Evolutionary conservation across 345 rosid species (phyloP), one percentile per base, ranked within the genome.

Genomic region (Salix arbutifolia): DNA sequence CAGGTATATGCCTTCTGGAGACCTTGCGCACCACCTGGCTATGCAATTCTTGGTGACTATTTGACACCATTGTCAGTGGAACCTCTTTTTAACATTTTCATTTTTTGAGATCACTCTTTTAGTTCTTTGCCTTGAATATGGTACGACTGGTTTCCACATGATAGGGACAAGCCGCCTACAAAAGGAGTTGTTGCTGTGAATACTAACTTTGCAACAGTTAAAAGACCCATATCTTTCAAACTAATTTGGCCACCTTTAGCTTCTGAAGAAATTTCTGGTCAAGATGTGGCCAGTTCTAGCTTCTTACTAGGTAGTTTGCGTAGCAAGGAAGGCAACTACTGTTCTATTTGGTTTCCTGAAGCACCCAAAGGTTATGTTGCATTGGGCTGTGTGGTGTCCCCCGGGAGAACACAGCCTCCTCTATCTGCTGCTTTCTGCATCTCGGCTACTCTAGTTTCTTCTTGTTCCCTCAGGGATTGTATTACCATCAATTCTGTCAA

Each of bases 161-260:
- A 79, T 89, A 96, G 99, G 90, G 98, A 96, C 85, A 96, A 93
- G 82, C 97, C 99, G 68, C 99, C 99, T 69, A 91, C 91, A 64
- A 92, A 87, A 89, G 98, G 97, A 77, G 98, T 93, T 82, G 81
- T 90, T 82, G 97, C 92, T 74, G 86, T 93, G 67, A 96, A 96
- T 81, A 88, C 93, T 77, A 91, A 92, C 82, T 79, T 90, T 74
- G 89, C 88, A 73, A 88, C 91, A 85, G 91, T 96, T 67, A 92
- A 88, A 85, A 89, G 92, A 81, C 98, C 98, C 17, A 62, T 86
- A 82, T 90, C 95, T 71, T 96, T 93, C 84, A 90, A 82, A 84
- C 86, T 84, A 69, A 79, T 96, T 76, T 96, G 97, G 96, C 87
- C 98, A 64, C 79, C 85, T 67, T 70, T 67, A 69, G 80, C 80